A percentile compares a stretch with the other conserved stretches of the same genome.
These are phyloP conservation scores for Boechera retrofracta DNA, from an alignment of 345 rosid species.

Conservation along the genomic window DNA sequence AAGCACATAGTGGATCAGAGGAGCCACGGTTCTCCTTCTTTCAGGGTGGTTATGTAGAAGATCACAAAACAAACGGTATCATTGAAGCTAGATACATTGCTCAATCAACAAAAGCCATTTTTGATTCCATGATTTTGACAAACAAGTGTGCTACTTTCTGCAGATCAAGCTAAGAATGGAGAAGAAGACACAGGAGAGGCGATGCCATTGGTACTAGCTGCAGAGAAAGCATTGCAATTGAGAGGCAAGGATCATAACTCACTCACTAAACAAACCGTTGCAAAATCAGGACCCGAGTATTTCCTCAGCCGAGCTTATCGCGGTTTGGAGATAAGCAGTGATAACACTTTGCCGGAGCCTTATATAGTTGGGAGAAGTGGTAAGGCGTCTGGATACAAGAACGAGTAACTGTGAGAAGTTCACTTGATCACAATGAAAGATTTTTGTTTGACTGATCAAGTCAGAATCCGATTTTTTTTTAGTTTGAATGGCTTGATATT, in stretches of 20 bases:
- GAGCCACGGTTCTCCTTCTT: constrained; percentile 92
- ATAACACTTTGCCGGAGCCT: constrained; percentile 58
- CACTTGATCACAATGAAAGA: neutral
- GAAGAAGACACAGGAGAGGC: constrained; percentile 51
- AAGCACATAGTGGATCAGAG: constrained; percentile 42
- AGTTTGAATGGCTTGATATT: neutral
- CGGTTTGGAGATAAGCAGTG: constrained; percentile 64
- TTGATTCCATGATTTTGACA: constrained; percentile 16
- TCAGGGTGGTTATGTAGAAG: constrained; percentile 78
- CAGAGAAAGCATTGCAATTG: constrained; percentile 74
- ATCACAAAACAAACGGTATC: constrained; percentile 32
- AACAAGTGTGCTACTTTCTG: constrained; percentile 26
- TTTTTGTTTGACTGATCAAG: neutral
- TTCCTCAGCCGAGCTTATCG: constrained; percentile 70
- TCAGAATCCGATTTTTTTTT: neutral
- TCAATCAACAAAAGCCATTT: neutral
- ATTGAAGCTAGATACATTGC: constrained; percentile 6
- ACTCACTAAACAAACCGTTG: constrained; percentile 58
- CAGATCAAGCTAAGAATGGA: constrained; percentile 41
- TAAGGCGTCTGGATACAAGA: constrained; percentile 64
- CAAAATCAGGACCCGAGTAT: constrained; percentile 85
- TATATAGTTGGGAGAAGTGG: constrained; percentile 78
- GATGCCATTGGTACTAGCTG: constrained; percentile 65
- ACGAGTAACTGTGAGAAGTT: constrained; percentile 48
- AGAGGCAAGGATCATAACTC: constrained; percentile 49